Evolutionary conservation across 2,329 filamentous ascomycete species (phyloP), one percentile per base, ranked within the genome.

Genomic region (Stagonosporopsis cucurbitacearum): DNA sequence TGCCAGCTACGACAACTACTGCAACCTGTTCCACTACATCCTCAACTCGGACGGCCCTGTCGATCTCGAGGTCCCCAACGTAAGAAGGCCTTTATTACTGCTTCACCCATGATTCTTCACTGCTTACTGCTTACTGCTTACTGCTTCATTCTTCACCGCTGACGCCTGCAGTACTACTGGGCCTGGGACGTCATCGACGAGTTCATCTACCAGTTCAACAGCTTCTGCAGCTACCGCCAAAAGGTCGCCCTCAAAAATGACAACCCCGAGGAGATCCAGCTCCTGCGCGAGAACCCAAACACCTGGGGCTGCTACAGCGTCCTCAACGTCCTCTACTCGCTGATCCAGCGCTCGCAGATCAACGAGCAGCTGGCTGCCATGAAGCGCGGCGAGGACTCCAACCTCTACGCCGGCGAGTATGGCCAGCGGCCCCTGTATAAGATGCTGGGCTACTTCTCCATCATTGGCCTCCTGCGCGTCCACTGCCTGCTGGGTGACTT

Each of bases 121-220:
- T n/a, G n/a, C n/a, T n/a, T n/a, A n/a, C n/a, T n/a, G n/a, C n/a
- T n/a, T n/a, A n/a, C n/a, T n/a, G n/a, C n/a, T n/a, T n/a, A n/a
- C n/a, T n/a, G n/a, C 30, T 4, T 12, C 2, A 2, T 19, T 6
- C 28, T 12, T n/a, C n/a, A 17, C 37, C 11, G 59, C 58, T 60
- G 62, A 69, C 64, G 44, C 35, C 39, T 50, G 33, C 56, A 98
- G 92, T 96, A 96, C 82, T 97, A 94, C 83, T 99, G 95, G 95
- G 95, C 95, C 37, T 99, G 95, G 95, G 95, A 99, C 78, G 94
- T 98, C 67, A 97, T 99, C 80, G 95, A 99, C 79, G 95, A 99
- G 80, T 99, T 99, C 83, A 98, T 99, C 81, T 99, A 99, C 84
- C 95, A 99, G 79, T 99, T 99, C 85, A 97, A 99, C 84, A 96